phyloP scores from a whole-genome alignment of 2,329 filamentous ascomycete genomes.

The Pseudopithomyces chartarum region DNA sequence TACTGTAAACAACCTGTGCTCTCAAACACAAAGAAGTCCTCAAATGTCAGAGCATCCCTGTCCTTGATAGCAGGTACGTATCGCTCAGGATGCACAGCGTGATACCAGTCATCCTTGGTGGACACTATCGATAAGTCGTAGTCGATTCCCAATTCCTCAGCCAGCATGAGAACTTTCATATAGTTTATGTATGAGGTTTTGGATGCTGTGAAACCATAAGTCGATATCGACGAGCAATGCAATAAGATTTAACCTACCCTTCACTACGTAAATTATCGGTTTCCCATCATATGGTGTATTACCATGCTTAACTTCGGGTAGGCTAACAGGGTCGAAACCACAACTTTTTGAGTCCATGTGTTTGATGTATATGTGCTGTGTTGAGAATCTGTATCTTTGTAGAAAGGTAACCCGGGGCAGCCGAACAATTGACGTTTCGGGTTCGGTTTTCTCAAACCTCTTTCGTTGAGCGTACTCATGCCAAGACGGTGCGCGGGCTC shows the following conservation, averaged over 20 bases:
- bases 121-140: constrained; percentile 44
- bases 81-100: constrained; percentile 43
- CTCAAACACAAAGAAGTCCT: constrained; percentile 43
- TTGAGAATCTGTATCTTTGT: no score
- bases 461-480: no score
- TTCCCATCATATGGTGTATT: not conserved
- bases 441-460: no score
- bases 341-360: no score
- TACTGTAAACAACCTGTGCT: constrained; percentile 47
- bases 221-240: not conserved
- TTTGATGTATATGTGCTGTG: no score
- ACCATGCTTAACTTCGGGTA: no score
- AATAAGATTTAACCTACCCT: no score
- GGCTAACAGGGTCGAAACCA: no score
- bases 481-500: no score
- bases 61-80: constrained; percentile 44
- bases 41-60: constrained; percentile 23
- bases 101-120: constrained; percentile 40
- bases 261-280: not conserved
- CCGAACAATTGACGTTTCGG: no score
- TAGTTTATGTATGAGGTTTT: constrained; percentile 39
- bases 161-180: constrained; percentile 48
- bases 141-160: constrained; percentile 38
- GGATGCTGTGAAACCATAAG: not conserved
- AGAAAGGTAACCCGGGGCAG: no score